Evolutionary conservation across 345 rosid genomes (phyloP).

Genomic region (Linum tenue): DNA sequence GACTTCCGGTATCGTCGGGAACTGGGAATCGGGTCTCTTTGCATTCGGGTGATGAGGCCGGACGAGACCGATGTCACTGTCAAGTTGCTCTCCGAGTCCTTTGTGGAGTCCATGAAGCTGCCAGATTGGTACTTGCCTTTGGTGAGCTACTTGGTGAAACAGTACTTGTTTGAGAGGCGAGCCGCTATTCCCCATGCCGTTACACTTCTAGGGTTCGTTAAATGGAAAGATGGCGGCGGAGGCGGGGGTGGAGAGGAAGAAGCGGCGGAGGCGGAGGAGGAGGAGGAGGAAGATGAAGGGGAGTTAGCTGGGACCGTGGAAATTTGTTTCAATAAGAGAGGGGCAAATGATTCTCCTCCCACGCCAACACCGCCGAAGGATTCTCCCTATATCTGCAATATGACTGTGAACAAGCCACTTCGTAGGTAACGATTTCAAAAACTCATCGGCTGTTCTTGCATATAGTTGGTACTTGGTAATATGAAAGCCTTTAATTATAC

Average conservation of each 20-base stretch:
- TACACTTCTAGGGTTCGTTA: slow-evolving; percentile 61
- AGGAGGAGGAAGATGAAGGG: slow-evolving; percentile 23
- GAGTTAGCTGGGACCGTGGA: slow-evolving; percentile 87
- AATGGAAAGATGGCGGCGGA: slow-evolving; percentile 24
- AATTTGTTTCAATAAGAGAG: slow-evolving; percentile 64
- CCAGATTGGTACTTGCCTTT: slow-evolving; percentile 52
- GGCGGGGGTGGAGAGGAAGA: slow-evolving; percentile 19
- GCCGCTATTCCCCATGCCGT: slow-evolving; percentile 67
- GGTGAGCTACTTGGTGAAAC: slow-evolving; percentile 67
- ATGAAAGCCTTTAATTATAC: not conserved
- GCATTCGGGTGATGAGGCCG: slow-evolving; percentile 60
- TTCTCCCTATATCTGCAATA: slow-evolving; percentile 77
- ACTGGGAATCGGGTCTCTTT: slow-evolving; percentile 51
- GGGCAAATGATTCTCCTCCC: slow-evolving; percentile 68
- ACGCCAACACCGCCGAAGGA: slow-evolving; percentile 69
- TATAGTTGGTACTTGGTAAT: not conserved
- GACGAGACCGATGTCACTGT: slow-evolving; percentile 70
- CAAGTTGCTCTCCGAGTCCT: slow-evolving; percentile 63
- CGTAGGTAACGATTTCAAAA: slow-evolving; percentile 40
- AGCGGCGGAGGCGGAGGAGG: slow-evolving; percentile 10
- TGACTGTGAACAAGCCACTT: slow-evolving; percentile 67
- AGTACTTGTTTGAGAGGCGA: slow-evolving; percentile 74
- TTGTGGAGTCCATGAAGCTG: slow-evolving; percentile 73
- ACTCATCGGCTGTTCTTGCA: not conserved
- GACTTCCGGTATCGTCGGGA: slow-evolving; percentile 46